A percentile compares a stretch with the other conserved stretches of the same genome.
phyloP scores from a whole-genome alignment of 164 flowering plant genomes.

The Houttuynia cordata region DNA sequence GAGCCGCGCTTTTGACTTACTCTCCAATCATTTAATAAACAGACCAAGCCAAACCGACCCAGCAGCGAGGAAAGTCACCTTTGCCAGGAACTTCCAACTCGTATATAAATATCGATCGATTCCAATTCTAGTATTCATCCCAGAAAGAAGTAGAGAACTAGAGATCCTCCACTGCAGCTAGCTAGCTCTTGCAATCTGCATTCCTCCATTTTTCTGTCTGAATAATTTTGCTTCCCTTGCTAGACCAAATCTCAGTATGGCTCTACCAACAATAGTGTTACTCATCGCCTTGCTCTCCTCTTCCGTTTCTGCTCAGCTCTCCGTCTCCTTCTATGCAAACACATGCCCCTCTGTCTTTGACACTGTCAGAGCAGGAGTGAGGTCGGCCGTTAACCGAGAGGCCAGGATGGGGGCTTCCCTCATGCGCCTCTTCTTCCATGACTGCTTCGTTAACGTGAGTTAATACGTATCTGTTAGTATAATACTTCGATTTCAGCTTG shows the following conservation, averaged over 20 bases:
- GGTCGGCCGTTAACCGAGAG: constrained; percentile 16
- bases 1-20: too few species aligned
- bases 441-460: constrained; percentile 25
- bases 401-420: constrained; percentile 31
- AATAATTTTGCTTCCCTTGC: neutral
- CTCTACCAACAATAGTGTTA: neutral
- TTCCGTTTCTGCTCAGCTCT: constrained; percentile 16
- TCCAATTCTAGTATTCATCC: too few species aligned
- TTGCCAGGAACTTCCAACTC: too few species aligned
- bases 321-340: constrained; percentile 14
- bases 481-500: neutral
- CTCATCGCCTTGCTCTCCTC: constrained; percentile 1
- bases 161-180: too few species aligned
- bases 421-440: constrained; percentile 33
- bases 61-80: too few species aligned
- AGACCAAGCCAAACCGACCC: too few species aligned
- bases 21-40: too few species aligned
- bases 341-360: constrained; percentile 26
- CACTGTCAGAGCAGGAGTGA: constrained; percentile 15
- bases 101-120: too few species aligned
- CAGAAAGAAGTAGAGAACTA: too few species aligned
- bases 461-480: neutral
- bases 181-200: too few species aligned
- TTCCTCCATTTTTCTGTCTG: too few species aligned
- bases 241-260: neutral